Percentiles rank a stretch among this genome's conserved stretches.
Conservation (phyloP, 805 yeast genomes). For the Clavispora santaluciae region DNA sequence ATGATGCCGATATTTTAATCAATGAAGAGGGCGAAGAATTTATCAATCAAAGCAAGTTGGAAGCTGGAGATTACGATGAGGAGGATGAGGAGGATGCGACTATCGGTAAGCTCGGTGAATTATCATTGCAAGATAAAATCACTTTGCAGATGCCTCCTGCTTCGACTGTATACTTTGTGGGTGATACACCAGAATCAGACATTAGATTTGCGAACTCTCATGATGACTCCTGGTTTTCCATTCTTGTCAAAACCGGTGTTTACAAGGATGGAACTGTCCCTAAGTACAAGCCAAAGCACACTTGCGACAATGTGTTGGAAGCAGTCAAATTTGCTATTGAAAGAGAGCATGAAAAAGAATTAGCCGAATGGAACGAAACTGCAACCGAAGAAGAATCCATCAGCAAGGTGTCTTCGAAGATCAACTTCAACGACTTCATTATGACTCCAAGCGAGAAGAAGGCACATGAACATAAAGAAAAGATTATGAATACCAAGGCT, state of each 20-base stretch:
- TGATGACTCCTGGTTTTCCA: slow-evolving; percentile 80
- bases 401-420: slow-evolving; percentile 22
- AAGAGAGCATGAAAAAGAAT: slow-evolving; percentile 68
- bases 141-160: slow-evolving; percentile 71
- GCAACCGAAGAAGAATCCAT: slow-evolving; percentile 30
- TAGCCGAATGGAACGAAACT: slow-evolving; percentile 66
- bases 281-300: slow-evolving; percentile 71
- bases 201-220: slow-evolving; percentile 84
- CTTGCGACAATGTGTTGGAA: slow-evolving; percentile 69
- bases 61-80: slow-evolving; percentile 26
- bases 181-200: slow-evolving; percentile 88
- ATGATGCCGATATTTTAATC: slow-evolving; percentile 38
- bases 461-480: slow-evolving; percentile 14
- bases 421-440: slow-evolving; percentile 42
- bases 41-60: slow-evolving; percentile 39
- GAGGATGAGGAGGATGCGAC: slow-evolving; percentile 27
- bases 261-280: slow-evolving; percentile 78
- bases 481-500: slow-evolving; percentile 9
- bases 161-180: slow-evolving; percentile 81
- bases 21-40: slow-evolving; percentile 42
- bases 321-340: slow-evolving; percentile 82
- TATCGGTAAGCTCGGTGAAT: slow-evolving; percentile 16
- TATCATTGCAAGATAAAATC: slow-evolving; percentile 30
- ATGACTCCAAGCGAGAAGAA: slow-evolving; percentile 39
- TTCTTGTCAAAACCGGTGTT: slow-evolving; percentile 82